A percentile compares a stretch with the other conserved stretches of the same genome.
phyloP scores from a whole-genome alignment of 2,329 filamentous ascomycete species.

The Dactylonectria macrodidyma region DNA sequence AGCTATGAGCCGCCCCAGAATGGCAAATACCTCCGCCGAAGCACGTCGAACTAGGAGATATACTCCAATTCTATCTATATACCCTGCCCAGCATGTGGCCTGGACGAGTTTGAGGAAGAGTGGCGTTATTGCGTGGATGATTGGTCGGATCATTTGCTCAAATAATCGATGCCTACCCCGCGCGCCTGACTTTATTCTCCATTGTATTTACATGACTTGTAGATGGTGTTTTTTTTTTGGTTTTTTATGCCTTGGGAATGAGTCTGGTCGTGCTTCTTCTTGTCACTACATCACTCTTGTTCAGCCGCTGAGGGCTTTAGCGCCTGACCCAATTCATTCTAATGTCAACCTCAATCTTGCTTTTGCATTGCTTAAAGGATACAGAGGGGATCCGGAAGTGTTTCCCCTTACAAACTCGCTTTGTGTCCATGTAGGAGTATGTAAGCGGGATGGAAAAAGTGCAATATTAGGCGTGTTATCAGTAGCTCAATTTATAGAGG shows the following conservation, averaged over 20 bases:
- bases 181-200: slow-evolving; percentile 15
- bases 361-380: no score
- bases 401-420: no score
- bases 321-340: background rate
- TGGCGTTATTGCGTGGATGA: slow-evolving; percentile 2
- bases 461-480: no score
- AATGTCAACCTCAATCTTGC: background rate
- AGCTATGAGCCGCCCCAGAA: background rate
- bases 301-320: background rate
- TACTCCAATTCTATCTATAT: background rate
- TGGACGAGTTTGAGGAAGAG: background rate
- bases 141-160: background rate
- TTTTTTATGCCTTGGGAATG: slow-evolving; percentile 13
- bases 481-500: no score
- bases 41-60: background rate
- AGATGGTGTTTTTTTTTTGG: slow-evolving; percentile 8
- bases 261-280: slow-evolving; percentile 14
- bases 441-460: no score
- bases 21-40: background rate
- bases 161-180: slow-evolving; percentile 4
- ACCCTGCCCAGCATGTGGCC: background rate
- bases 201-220: slow-evolving; percentile 27
- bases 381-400: no score
- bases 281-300: background rate
- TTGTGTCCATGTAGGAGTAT: no score